These are phyloP conservation scores for Vicia villosa DNA, from an alignment of 306 rosid genomes.

Conservation along the genomic window DNA sequence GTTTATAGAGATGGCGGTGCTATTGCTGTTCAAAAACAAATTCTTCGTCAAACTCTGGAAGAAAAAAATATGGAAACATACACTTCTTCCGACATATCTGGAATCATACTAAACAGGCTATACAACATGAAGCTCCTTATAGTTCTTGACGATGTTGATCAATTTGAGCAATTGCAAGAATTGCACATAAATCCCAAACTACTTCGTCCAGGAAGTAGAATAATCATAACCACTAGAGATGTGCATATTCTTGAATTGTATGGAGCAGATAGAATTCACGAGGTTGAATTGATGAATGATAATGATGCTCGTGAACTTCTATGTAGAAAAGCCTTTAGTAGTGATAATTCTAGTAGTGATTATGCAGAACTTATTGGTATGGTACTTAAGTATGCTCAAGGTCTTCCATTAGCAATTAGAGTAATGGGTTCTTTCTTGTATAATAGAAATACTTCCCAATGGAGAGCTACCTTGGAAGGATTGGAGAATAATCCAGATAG, in stretches of 20 bases:
- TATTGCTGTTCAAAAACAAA: neutral
- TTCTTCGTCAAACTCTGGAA: neutral
- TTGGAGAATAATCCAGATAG: neutral
- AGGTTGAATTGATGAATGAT: neutral
- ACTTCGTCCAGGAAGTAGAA: neutral
- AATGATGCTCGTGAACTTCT: neutral
- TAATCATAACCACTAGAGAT: conserved; percentile 14
- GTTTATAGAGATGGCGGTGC: neutral
- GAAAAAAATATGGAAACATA: neutral
- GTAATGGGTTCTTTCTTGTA: neutral
- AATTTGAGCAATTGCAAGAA: neutral
- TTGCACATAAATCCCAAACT: neutral
- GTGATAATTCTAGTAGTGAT: neutral
- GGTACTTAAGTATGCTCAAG: neutral
- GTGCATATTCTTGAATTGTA: neutral
- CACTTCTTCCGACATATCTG: neutral
- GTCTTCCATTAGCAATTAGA: conserved; percentile 12
- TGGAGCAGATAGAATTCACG: neutral
- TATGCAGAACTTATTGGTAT: neutral
- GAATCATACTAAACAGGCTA: neutral
- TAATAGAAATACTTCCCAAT: neutral
- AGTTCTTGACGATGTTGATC: conserved; percentile 2
- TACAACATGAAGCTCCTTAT: neutral
- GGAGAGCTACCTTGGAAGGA: conserved; percentile 13
- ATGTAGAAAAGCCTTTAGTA: conserved; percentile 6